A percentile compares a stretch with the other conserved stretches of the same genome.
Conservation (phyloP, 1,139 yeast genomes). For the Zhuliangozyma blackwelliae region DNA sequence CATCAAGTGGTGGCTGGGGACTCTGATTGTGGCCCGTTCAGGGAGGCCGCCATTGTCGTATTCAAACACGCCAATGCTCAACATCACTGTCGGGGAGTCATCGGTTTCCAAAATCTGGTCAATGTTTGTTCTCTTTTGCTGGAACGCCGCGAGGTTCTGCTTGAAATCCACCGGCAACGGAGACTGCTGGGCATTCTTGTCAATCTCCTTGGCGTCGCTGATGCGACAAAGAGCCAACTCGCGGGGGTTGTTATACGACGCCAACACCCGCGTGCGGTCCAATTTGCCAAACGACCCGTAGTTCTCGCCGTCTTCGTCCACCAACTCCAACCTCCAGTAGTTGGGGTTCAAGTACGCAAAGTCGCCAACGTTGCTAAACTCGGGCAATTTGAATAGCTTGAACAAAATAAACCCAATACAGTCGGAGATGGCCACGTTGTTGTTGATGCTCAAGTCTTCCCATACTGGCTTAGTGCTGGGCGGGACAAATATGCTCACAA, state of each 20-base stretch:
- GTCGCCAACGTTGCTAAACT: constrained; percentile 14
- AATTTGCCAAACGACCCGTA: constrained; percentile 71
- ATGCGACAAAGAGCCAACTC: constrained; percentile 60
- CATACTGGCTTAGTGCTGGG: constrained; percentile 31
- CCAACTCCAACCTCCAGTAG: constrained; percentile 62
- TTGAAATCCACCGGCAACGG: constrained; percentile 51
- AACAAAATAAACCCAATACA: constrained; percentile 58
- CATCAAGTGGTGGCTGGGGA: constrained; percentile 17
- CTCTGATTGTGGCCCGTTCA: constrained; percentile 5
- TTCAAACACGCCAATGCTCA: constrained; percentile 10
- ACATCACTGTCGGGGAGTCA: constrained; percentile 4
- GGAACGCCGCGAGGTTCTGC: constrained; percentile 19
- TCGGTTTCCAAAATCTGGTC: constrained; percentile 5
- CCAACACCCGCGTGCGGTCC: constrained; percentile 49
- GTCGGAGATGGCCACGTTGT: constrained; percentile 52
- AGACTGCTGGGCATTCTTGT: constrained; percentile 34
- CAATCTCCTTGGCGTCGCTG: constrained; percentile 27
- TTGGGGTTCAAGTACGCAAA: constrained; percentile 45
- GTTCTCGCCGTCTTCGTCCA: constrained; percentile 79
- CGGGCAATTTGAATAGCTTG: constrained; percentile 21
- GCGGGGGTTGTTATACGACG: constrained; percentile 58
- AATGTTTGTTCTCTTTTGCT: constrained; percentile 12
- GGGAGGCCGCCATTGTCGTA: constrained; percentile 8
- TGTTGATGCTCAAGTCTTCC: constrained; percentile 33
- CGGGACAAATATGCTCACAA: constrained; percentile 33